Evolutionary conservation across 2,329 filamentous ascomycete species (phyloP).

Genomic region (Polychaeton citri): DNA sequence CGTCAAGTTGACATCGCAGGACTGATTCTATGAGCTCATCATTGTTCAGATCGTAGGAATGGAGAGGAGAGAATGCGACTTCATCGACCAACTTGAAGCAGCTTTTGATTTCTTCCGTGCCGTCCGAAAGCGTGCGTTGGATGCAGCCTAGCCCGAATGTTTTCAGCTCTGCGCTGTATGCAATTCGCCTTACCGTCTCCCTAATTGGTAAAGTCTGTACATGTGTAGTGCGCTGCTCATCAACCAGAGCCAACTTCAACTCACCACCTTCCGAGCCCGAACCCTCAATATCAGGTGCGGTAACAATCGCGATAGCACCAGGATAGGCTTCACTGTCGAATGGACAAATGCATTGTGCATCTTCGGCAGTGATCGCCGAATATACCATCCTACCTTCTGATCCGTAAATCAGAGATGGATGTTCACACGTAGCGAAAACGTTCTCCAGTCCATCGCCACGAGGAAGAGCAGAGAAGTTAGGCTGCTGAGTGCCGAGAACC

Average conservation of each 20-base stretch:
- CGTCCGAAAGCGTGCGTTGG: slow-evolving; percentile 54
- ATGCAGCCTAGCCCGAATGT: slow-evolving; percentile 83
- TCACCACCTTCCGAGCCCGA: slow-evolving; percentile 36
- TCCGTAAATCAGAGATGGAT: slow-evolving; percentile 85
- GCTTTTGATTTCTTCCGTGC: slow-evolving; percentile 63
- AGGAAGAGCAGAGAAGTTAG: slow-evolving; percentile 66
- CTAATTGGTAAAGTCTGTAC: slow-evolving; percentile 66
- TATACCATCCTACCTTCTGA: slow-evolving; percentile 80
- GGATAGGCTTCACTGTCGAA: slow-evolving; percentile 77
- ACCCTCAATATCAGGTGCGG: slow-evolving; percentile 17
- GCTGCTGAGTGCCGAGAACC: slow-evolving; percentile 72
- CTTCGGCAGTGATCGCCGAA: slow-evolving; percentile 83
- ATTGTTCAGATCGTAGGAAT: slow-evolving; percentile 50
- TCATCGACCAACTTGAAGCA: slow-evolving; percentile 87
- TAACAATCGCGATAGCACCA: slow-evolving; percentile 67
- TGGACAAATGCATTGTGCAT: slow-evolving; percentile 65
- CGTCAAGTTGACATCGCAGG: slow-evolving; percentile 59
- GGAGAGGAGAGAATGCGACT: slow-evolving; percentile 68
- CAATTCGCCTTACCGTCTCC: slow-evolving; percentile 74
- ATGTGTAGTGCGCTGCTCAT: slow-evolving; percentile 76
- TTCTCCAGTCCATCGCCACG: slow-evolving; percentile 53
- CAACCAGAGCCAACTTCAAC: slow-evolving; percentile 67
- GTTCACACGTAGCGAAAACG: slow-evolving; percentile 87
- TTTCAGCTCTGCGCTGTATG: slow-evolving; percentile 66
- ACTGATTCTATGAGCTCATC: slow-evolving; percentile 77